Conservation (phyloP, 1,139 yeast genomes). For the Yamadazyma aaseri region DNA sequence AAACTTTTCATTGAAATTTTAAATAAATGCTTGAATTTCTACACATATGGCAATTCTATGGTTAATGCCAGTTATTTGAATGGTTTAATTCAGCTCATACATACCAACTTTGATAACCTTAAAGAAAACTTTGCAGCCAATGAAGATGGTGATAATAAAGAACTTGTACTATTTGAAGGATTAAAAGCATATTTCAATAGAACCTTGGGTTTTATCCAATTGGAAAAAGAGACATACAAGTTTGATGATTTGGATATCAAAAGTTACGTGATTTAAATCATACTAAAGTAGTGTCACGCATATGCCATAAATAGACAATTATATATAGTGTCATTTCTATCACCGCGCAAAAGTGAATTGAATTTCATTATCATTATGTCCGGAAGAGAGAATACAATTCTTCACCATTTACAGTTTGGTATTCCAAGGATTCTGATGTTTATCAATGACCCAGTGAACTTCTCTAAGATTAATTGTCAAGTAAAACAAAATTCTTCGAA, state of each 20-base stretch:
- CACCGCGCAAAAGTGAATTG: not conserved
- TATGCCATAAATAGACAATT: not conserved
- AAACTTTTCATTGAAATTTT: slow-evolving; percentile 87
- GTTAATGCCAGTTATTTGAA: slow-evolving; percentile 75
- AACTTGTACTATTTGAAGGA: slow-evolving; percentile 32
- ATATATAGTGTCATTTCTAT: not conserved
- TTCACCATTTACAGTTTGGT: slow-evolving; percentile 5
- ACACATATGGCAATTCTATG: slow-evolving; percentile 75
- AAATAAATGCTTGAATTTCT: slow-evolving; percentile 80
- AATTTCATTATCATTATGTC: not conserved
- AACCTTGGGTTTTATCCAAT: slow-evolving; percentile 63
- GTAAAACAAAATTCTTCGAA: too few relatives aligned
- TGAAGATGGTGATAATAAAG: slow-evolving; percentile 24
- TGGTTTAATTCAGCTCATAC: slow-evolving; percentile 82
- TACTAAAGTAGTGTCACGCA: not conserved
- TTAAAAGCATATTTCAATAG: slow-evolving; percentile 53
- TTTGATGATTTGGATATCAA: slow-evolving; percentile 38
- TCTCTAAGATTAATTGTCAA: too few relatives aligned
- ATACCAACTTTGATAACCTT: slow-evolving; percentile 66
- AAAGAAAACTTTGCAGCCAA: slow-evolving; percentile 24
- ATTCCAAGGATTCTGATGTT: slow-evolving; percentile 1
- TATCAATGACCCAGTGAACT: too few relatives aligned
- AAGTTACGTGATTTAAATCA: not conserved
- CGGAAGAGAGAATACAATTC: slow-evolving; percentile 3
- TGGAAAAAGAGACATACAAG: slow-evolving; percentile 60